Evolutionary conservation across 1,284 basidiomycete species (phyloP).

Genomic region (Amylostereum chailletii): DNA sequence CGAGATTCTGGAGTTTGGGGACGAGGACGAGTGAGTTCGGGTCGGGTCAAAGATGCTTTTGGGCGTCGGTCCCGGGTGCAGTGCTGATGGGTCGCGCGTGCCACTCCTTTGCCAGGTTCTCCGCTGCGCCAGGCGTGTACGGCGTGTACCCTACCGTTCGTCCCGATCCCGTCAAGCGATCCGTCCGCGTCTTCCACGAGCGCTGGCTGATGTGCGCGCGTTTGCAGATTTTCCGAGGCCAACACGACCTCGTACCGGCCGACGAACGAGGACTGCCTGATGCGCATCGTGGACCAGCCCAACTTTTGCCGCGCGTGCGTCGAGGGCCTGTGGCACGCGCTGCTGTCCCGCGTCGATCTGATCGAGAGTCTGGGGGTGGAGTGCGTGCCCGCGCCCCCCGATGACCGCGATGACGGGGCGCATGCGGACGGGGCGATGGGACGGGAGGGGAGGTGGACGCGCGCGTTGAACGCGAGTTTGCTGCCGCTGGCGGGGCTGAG

Average conservation of each 20-base stretch:
- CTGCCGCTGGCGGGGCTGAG: constrained; percentile 57
- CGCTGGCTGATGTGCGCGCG: constrained; percentile 3
- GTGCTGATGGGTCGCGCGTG: background rate
- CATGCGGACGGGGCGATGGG: no score
- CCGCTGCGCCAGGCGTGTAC: constrained; percentile 48
- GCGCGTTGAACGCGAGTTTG: constrained; percentile 33
- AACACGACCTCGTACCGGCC: constrained; percentile 64
- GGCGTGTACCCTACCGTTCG: constrained; percentile 73
- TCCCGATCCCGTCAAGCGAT: constrained; percentile 1
- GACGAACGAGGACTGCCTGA: constrained; percentile 79
- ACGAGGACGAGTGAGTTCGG: constrained; percentile 44
- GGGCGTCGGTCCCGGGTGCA: background rate
- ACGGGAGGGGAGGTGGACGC: constrained; percentile 11
- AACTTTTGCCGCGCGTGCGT: constrained; percentile 73
- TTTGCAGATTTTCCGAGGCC: constrained; percentile 42
- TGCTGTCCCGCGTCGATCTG: constrained; percentile 49
- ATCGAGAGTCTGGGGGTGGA: constrained; percentile 42
- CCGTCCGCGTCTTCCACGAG: no score
- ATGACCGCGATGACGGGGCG: background rate
- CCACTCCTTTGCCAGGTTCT: constrained; percentile 42
- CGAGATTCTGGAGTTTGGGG: constrained; percentile 73
- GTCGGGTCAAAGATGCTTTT: no score
- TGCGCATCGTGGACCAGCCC: constrained; percentile 65
- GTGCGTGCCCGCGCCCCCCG: constrained; percentile 19
- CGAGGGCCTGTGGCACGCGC: constrained; percentile 63